phyloP scores from a whole-genome alignment of 768 basidiomycete species.

The Tricholoma sp. region DNA sequence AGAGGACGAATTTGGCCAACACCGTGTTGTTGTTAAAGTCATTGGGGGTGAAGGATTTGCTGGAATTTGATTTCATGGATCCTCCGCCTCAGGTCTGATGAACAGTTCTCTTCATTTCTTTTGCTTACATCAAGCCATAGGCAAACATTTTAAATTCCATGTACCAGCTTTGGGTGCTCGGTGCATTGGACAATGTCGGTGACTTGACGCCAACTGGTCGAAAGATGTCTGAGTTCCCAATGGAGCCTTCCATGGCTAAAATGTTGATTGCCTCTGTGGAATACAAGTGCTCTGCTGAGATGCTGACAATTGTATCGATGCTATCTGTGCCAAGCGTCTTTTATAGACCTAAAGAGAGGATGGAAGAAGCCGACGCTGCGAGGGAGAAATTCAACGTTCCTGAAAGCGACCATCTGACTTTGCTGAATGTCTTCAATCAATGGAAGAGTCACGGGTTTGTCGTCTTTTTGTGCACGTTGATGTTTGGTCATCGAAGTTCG shows the following conservation, averaged over 20 bases:
- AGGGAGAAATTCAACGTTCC: slow-evolving; percentile 98
- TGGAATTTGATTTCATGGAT: slow-evolving; percentile 99
- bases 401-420: slow-evolving; percentile 94
- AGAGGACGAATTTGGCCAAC: slow-evolving; percentile 95
- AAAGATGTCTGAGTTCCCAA: slow-evolving; percentile 99
- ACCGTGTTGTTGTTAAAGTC: slow-evolving; percentile 94
- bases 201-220: slow-evolving; percentile 88
- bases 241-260: slow-evolving; percentile 99
- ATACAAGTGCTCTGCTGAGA: slow-evolving; percentile 88
- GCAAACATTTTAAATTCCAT: slow-evolving; percentile 98
- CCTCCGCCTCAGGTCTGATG: slow-evolving; percentile 89
- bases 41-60: slow-evolving; percentile 91
- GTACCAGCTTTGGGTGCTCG: slow-evolving; percentile 99
- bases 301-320: slow-evolving; percentile 99
- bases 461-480: neutral
- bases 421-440: slow-evolving; percentile 95
- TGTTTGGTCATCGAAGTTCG: slow-evolving; percentile 3
- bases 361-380: slow-evolving; percentile 97
- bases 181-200: slow-evolving; percentile 96
- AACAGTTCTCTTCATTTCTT: neutral
- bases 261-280: slow-evolving; percentile 97
- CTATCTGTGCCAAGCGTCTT: slow-evolving; percentile 96
- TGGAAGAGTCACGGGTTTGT: slow-evolving; percentile 94
- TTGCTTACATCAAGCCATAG: slow-evolving; percentile 28
- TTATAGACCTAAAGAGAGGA: slow-evolving; percentile 93